Base-by-base conservation (phyloP, 192 early-diverging fungal genomes). In the Umbelopsis vinacea region DNA sequence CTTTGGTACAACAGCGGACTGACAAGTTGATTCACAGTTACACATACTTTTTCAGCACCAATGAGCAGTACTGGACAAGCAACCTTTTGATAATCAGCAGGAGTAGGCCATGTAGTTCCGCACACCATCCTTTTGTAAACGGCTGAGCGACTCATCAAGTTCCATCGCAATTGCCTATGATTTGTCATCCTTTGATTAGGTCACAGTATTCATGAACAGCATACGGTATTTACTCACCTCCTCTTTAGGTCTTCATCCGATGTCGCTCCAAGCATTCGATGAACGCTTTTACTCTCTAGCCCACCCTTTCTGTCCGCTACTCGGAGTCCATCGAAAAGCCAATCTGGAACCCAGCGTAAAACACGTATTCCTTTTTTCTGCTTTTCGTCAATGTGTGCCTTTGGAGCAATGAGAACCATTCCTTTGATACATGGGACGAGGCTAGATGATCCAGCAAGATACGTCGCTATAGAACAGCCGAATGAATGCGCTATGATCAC, bases 401-500 rank as follows among this genome's bases (percentile, higher is more conserved):
- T 88, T 22, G 85, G 81, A 8, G 80, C 78, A 22, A 88, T 85
- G 67, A 88, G 72, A 6, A 86, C 81, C 46, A 88, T 45, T 10
- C 76, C 87, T 15, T 86, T 84, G 54, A 88, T 71, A 6, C 69
- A 60, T 26, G 69, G 46, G 26, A 77, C 53, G 7, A 85, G 63
- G 24, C 52, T 66, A 0, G 69, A 52, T 8, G 53, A 52, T 19
- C 74, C 47, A 7, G 81, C 68, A 29, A 88, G 79, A 48, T 76
- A 74, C 1, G 82, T 76, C 15, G 83, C 87, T 53, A 88, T 67
- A 0, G 77, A 74, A 38, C 87, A 88, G 0, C 87, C 87, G 70
- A 85, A 88, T 0, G 87, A 88, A 47, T 88, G 87, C 0, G 82
- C 82, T 52, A 88, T 81, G 21, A 88, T 74, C 35, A 88, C 82